Evolutionary conservation across 1,139 yeast genomes (phyloP).

Genomic region (Meyerozyma elateridarum): DNA sequence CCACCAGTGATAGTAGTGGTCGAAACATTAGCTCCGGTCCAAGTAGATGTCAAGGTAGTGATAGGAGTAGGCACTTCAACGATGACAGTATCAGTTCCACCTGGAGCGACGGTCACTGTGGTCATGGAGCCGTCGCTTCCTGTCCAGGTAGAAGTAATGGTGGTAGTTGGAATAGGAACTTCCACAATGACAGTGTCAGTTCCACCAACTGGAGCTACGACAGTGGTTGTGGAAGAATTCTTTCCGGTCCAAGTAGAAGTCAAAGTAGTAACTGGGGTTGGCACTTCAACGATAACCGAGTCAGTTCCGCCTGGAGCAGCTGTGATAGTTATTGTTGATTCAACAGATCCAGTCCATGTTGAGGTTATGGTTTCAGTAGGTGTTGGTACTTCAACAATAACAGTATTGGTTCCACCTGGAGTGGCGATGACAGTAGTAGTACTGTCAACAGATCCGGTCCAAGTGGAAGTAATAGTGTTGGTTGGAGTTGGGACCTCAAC

Average conservation of each 20-base stretch:
- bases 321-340: conserved; percentile 8
- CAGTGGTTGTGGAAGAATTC: not conserved
- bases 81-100: conserved; percentile 8
- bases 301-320: conserved; percentile 3
- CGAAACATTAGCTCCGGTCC: conserved; percentile 7
- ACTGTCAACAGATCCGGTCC: conserved; percentile 12
- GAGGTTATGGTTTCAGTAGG: conserved; percentile 13
- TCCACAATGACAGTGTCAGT: conserved; percentile 15
- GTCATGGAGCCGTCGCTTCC: conserved; percentile 10
- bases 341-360: conserved; percentile 11
- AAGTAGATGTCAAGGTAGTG: conserved; percentile 7
- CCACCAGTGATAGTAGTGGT: conserved; percentile 9
- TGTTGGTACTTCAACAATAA: conserved; percentile 7
- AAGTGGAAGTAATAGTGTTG: conserved; percentile 14
- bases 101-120: conserved; percentile 8
- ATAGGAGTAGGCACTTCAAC: conserved; percentile 11
- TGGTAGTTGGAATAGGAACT: conserved; percentile 15
- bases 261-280: conserved; percentile 5
- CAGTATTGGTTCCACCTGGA: conserved; percentile 11
- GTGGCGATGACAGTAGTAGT: conserved; percentile 12
- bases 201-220: conserved; percentile 6
- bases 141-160: conserved; percentile 11
- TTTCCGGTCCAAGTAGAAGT: conserved; percentile 1
- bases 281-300: conserved; percentile 3
- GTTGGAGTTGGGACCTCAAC: conserved; percentile 7